Conservation (phyloP, 2,329 filamentous ascomycete genomes). For the Endothia cerciana region DNA sequence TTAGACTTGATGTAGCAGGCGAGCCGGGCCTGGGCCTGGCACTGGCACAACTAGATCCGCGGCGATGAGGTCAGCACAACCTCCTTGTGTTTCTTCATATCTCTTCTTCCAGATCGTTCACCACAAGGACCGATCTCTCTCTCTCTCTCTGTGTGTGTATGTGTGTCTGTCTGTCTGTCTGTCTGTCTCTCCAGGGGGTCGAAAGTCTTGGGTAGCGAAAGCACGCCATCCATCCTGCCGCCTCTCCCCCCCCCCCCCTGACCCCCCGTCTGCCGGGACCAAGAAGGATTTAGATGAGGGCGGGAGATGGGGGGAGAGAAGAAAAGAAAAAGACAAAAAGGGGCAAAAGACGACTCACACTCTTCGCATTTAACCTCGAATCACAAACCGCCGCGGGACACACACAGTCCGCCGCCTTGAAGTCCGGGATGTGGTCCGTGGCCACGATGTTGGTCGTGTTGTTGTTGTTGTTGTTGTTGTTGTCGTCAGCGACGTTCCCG, state of each 20-base stretch:
- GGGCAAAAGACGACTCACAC: constrained; percentile 25
- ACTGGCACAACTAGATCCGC: constrained; percentile 30
- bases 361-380: constrained; percentile 28
- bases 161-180: no score
- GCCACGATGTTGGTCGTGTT: constrained; percentile 23
- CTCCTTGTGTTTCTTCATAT: no score
- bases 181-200: no score
- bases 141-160: neutral
- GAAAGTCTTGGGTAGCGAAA: neutral
- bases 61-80: neutral
- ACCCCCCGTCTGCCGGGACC: neutral
- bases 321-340: neutral
- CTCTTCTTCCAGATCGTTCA: neutral
- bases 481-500: neutral
- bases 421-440: constrained; percentile 28
- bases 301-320: neutral
- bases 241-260: no score
- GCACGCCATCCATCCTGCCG: neutral
- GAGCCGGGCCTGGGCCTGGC: constrained; percentile 28
- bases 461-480: constrained; percentile 4
- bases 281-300: neutral
- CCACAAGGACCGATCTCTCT: neutral
- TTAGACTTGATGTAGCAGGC: constrained; percentile 31
- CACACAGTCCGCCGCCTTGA: constrained; percentile 27
- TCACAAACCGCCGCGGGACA: constrained; percentile 29